Evolutionary conservation across 352 stramenopile genomes (phyloP).

Genomic region (Pythium rhizo-oryzae): DNA sequence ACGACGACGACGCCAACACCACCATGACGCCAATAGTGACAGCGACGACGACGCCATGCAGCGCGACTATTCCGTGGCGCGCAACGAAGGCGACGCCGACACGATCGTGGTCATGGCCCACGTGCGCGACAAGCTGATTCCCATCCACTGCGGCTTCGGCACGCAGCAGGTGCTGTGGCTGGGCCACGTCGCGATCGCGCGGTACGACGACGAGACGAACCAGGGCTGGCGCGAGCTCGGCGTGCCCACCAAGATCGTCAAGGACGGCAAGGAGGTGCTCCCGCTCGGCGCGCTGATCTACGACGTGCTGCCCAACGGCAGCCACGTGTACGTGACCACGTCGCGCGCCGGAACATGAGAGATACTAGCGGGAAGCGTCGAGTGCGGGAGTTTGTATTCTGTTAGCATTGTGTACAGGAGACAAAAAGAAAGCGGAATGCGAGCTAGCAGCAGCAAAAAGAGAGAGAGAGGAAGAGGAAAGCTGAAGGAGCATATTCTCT

Average conservation of each 20-base stretch:
- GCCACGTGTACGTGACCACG: slow-evolving; percentile 68
- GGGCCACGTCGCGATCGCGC: slow-evolving; percentile 69
- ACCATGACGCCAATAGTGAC: slow-evolving; percentile 2
- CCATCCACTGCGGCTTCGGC: slow-evolving; percentile 67
- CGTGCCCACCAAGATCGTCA: slow-evolving; percentile 44
- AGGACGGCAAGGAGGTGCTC: slow-evolving; percentile 49
- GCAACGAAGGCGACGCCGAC: slow-evolving; percentile 56
- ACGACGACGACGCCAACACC: slow-evolving; percentile 1
- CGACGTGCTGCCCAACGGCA: slow-evolving; percentile 58
- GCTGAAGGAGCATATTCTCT: not conserved
- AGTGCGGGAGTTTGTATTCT: slow-evolving; percentile 21
- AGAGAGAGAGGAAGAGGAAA: slow-evolving; percentile 3
- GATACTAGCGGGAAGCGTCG: not conserved
- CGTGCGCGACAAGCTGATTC: slow-evolving; percentile 72
- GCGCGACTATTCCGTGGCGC: slow-evolving; percentile 21
- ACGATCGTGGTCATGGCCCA: slow-evolving; percentile 67
- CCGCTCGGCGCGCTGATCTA: slow-evolving; percentile 61
- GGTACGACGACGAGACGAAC: slow-evolving; percentile 55
- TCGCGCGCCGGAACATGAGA: slow-evolving; percentile 20
- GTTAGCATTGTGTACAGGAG: slow-evolving; percentile 29
- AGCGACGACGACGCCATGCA: slow-evolving; percentile 13
- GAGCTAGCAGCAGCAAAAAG: not conserved
- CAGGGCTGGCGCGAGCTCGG: slow-evolving; percentile 60
- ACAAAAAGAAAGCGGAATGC: slow-evolving; percentile 22
- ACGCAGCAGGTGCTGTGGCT: slow-evolving; percentile 78